Percentiles rank a stretch among this genome's conserved stretches.
Conservation (phyloP, 1,139 yeast species). For the Yamadazyma triangularis region DNA sequence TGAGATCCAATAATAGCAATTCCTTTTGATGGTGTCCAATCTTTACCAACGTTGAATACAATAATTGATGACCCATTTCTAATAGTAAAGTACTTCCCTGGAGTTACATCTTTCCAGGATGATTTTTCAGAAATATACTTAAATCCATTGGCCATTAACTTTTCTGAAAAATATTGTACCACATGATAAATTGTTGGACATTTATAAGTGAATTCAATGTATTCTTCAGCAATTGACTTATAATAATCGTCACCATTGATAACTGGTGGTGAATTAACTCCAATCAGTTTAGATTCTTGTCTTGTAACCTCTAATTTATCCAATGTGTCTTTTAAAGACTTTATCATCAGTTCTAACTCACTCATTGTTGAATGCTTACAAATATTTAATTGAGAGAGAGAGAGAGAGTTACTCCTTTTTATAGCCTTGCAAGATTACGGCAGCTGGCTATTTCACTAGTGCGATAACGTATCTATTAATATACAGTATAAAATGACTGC, state of each 20-base stretch:
- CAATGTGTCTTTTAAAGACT: conserved; percentile 12
- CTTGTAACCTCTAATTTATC: conserved; percentile 8
- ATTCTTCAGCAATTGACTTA: conserved; percentile 21
- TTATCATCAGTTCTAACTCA: conserved; percentile 12
- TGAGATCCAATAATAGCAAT: conserved; percentile 41
- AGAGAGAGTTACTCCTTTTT: not conserved
- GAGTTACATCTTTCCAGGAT: conserved; percentile 16
- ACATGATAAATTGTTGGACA: conserved; percentile 44
- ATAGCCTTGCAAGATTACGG: not conserved
- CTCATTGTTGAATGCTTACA: conserved; percentile 6
- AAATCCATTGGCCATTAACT: conserved; percentile 28
- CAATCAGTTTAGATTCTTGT: no score
- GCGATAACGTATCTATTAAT: not conserved
- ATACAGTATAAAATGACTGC: no score
- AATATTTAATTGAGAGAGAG: not conserved
- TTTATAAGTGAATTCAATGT: conserved; percentile 33
- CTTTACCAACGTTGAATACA: conserved; percentile 37
- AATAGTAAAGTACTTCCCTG: conserved; percentile 27
- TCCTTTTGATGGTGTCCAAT: conserved; percentile 37
- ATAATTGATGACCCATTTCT: conserved; percentile 35
- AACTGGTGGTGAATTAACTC: not conserved
- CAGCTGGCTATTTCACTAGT: not conserved
- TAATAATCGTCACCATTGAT: conserved; percentile 3
- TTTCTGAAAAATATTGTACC: conserved; percentile 21
- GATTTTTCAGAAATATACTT: conserved; percentile 23